Conservation (phyloP, 2,329 filamentous ascomycete genomes). For the Zopfia rhizophila region DNA sequence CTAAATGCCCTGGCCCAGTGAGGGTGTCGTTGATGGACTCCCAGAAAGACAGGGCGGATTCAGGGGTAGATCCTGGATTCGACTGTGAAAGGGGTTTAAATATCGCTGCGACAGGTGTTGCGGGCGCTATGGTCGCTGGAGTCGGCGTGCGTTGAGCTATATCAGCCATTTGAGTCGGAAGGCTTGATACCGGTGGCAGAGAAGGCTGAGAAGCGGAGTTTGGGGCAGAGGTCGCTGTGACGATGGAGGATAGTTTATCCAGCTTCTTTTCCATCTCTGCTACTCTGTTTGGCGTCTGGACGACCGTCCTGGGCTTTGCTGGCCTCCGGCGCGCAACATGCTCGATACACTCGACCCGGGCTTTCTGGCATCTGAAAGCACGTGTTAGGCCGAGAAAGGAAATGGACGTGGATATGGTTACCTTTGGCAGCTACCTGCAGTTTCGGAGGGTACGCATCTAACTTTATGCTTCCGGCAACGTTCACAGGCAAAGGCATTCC, state of each 20-base stretch:
- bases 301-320: conserved; percentile 42
- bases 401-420: conserved; percentile 26
- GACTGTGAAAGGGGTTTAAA: conserved; percentile 19
- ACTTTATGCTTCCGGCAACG: conserved; percentile 51
- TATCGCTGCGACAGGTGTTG: conserved; percentile 20
- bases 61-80: conserved; percentile 34
- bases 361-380: conserved; percentile 50
- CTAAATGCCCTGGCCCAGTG: conserved; percentile 41
- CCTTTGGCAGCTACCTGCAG: conserved; percentile 45
- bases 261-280: conserved; percentile 48
- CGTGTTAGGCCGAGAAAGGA: conserved; percentile 40
- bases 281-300: conserved; percentile 38
- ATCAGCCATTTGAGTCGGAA: conserved; percentile 38
- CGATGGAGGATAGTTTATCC: conserved; percentile 46
- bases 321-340: conserved; percentile 49
- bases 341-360: conserved; percentile 48
- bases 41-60: conserved; percentile 44
- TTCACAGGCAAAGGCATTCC: conserved; percentile 51
- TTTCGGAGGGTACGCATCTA: conserved; percentile 47
- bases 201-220: conserved; percentile 32
- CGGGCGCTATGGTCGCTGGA: conserved; percentile 16
- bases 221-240: conserved; percentile 38
- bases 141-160: conserved; percentile 30
- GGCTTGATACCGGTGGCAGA: conserved; percentile 34
- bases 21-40: conserved; percentile 45